phyloP scores from a whole-genome alignment of 164 flowering plant genomes.

The Vitis labrusca region DNA sequence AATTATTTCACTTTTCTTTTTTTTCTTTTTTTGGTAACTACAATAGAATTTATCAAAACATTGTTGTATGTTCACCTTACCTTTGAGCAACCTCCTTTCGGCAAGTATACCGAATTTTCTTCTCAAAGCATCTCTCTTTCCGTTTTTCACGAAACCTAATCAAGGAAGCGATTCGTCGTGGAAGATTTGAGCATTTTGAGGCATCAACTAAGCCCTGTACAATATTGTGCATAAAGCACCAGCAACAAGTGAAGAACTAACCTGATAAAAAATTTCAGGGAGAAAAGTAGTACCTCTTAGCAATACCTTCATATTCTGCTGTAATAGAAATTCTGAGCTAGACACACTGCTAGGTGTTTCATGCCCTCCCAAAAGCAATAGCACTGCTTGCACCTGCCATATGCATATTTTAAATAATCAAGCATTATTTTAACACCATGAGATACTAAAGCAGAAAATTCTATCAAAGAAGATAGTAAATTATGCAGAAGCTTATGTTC shows the following conservation, averaged over 20 bases:
- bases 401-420: neutral
- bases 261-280: neutral
- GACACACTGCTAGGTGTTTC: constrained; percentile 33
- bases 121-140: constrained; percentile 39
- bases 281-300: neutral
- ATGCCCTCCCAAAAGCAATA: constrained; percentile 50
- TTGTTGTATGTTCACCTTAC: constrained; percentile 9
- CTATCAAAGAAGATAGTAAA: too few species aligned
- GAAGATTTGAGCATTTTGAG: constrained; percentile 19
- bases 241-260: neutral
- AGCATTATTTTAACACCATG: neutral
- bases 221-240: neutral
- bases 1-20: too few species aligned
- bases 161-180: constrained; percentile 30
- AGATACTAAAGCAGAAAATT: too few species aligned
- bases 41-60: too few species aligned
- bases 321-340: constrained; percentile 11
- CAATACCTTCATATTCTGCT: constrained; percentile 17
- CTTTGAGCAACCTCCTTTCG: constrained; percentile 43
- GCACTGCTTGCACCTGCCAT: constrained; percentile 57
- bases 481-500: too few species aligned
- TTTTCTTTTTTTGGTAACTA: too few species aligned
- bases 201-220: constrained; percentile 19
- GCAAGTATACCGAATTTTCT: constrained; percentile 37
- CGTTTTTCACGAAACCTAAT: constrained; percentile 37